Evolutionary conservation across 768 basidiomycete species (phyloP).

Genomic region (Serendipita vermifera): DNA sequence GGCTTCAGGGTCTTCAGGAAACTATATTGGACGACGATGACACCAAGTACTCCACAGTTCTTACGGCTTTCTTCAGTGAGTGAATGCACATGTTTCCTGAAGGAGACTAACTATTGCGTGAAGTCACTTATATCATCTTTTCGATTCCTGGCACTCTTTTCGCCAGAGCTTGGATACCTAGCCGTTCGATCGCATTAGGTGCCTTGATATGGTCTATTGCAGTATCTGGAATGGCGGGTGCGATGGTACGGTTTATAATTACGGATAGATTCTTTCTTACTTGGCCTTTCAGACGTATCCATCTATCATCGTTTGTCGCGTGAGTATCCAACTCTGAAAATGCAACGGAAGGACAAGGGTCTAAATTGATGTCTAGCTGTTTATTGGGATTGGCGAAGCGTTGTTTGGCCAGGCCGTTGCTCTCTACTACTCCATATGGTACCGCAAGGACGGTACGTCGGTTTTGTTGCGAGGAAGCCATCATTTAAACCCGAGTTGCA

Average conservation of each 20-base stretch:
- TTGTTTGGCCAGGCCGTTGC: slow-evolving; percentile 22
- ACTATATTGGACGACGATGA: slow-evolving; percentile 21
- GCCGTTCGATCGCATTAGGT: slow-evolving; percentile 25
- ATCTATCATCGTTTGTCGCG: slow-evolving; percentile 25
- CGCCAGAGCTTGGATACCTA: slow-evolving; percentile 23
- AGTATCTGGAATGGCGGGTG: slow-evolving; percentile 25
- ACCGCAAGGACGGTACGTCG: slow-evolving; percentile 22
- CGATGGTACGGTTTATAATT: neutral
- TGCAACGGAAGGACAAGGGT: too few species aligned
- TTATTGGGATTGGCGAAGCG: slow-evolving; percentile 25
- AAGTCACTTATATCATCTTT: slow-evolving; percentile 11
- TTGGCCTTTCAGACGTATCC: slow-evolving; percentile 18
- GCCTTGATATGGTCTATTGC: slow-evolving; percentile 28
- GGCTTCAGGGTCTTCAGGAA: slow-evolving; percentile 24
- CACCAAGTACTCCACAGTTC: slow-evolving; percentile 20
- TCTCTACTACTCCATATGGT: slow-evolving; percentile 14
- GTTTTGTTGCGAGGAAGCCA: too few species aligned
- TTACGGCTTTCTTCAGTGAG: slow-evolving; percentile 24
- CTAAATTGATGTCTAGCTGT: slow-evolving; percentile 15
- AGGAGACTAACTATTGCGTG: slow-evolving; percentile 8
- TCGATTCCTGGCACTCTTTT: slow-evolving; percentile 29
- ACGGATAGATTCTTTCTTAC: neutral
- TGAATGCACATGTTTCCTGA: slow-evolving; percentile 19
- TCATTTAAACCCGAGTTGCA: slow-evolving; percentile 22
- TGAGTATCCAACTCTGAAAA: neutral